Conservation (phyloP, 371 early-diverging fungal species). For the Dentiscutata heterogama region DNA sequence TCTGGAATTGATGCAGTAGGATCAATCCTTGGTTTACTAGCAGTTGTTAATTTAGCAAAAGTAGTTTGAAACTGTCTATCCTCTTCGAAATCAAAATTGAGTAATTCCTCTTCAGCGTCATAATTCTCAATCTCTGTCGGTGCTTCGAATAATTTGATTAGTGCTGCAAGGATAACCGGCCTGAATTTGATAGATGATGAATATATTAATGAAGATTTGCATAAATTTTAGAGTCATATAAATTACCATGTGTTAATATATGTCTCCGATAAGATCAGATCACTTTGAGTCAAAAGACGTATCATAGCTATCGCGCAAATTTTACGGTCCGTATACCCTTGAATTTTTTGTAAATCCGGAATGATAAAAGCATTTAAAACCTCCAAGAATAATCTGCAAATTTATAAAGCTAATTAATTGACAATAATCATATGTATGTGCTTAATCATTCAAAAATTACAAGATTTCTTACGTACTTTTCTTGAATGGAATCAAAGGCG, state of each 20-base stretch:
- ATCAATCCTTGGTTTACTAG: slow-evolving; percentile 17
- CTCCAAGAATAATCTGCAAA: slow-evolving; percentile 72
- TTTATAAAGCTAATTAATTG: neutral
- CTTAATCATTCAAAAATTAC: neutral
- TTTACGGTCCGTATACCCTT: slow-evolving; percentile 78
- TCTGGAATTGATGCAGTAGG: slow-evolving; percentile 20
- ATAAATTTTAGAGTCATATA: neutral
- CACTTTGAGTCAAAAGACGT: slow-evolving; percentile 68
- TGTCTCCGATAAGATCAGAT: slow-evolving; percentile 51
- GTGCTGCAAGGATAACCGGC: slow-evolving; percentile 23
- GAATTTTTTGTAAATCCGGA: slow-evolving; percentile 73
- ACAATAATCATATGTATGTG: neutral
- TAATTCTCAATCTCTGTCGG: slow-evolving; percentile 32
- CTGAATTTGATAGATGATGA: neutral
- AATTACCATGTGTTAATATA: slow-evolving; percentile 34
- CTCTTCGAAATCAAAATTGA: slow-evolving; percentile 34
- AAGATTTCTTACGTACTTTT: slow-evolving; percentile 58
- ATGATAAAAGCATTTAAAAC: slow-evolving; percentile 76
- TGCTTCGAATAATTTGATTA: slow-evolving; percentile 41
- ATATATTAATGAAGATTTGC: neutral
- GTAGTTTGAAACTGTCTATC: slow-evolving; percentile 32
- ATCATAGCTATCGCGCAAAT: slow-evolving; percentile 73
- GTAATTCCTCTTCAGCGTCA: slow-evolving; percentile 25
- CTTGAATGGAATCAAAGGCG: slow-evolving; percentile 83
- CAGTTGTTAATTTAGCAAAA: slow-evolving; percentile 23